Evolutionary conservation across 2,329 filamentous ascomycete species (phyloP).

Genomic region (Setomelanomma holmii): DNA sequence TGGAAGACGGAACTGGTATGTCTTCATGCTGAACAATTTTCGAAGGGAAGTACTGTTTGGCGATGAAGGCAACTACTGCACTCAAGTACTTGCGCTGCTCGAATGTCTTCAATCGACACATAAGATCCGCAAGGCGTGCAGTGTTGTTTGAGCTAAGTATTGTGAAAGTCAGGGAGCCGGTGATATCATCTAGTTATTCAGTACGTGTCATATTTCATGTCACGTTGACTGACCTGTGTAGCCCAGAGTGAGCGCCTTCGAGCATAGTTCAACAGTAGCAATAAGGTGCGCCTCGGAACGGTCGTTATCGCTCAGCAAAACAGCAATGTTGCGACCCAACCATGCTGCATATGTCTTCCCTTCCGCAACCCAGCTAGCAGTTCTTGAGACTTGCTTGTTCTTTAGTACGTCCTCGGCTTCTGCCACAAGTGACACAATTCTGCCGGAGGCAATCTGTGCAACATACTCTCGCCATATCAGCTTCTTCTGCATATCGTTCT

Average conservation of each 20-base stretch:
- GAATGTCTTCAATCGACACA: constrained; percentile 54
- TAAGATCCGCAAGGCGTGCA: constrained; percentile 41
- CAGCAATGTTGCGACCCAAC: constrained; percentile 70
- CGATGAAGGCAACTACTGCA: constrained; percentile 35
- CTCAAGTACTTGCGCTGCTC: constrained; percentile 58
- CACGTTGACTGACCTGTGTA: constrained; percentile 62
- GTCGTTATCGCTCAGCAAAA: constrained; percentile 53
- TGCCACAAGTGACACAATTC: constrained; percentile 63
- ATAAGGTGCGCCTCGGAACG: constrained; percentile 42
- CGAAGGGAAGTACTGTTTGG: constrained; percentile 28
- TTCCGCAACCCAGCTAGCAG: constrained; percentile 67
- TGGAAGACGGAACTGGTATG: constrained; percentile 18
- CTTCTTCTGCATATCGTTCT: constrained; percentile 54
- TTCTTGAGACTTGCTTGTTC: constrained; percentile 28
- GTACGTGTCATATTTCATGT: not conserved
- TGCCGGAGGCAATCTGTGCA: constrained; percentile 66
- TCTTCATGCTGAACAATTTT: constrained; percentile 17
- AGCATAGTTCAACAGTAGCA: constrained; percentile 53
- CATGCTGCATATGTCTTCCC: constrained; percentile 72
- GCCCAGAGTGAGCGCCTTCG: constrained; percentile 72
- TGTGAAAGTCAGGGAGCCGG: constrained; percentile 21
- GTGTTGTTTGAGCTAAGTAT: constrained; percentile 20
- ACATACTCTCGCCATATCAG: constrained; percentile 70
- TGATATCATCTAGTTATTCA: constrained; percentile 28
- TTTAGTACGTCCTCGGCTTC: constrained; percentile 64